These are phyloP conservation scores for Trichosporon faecale DNA, from an alignment of 1,284 basidiomycete species.

Conservation along the genomic window DNA sequence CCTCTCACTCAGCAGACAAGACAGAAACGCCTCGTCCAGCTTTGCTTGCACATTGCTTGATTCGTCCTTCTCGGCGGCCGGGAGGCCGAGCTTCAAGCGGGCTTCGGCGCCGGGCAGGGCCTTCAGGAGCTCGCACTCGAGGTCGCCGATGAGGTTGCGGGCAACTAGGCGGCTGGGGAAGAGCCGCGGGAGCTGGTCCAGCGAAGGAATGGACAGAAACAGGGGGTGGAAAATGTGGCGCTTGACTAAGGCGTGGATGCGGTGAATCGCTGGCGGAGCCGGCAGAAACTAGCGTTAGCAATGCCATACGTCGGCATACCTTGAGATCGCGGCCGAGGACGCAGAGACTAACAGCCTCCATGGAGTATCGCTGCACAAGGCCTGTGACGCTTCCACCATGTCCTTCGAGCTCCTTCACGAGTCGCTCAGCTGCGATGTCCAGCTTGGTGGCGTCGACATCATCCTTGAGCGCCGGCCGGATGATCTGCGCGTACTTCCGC, in stretches of 20 bases:
- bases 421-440: background rate
- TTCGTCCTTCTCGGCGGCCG: background rate
- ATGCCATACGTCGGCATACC: background rate
- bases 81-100: background rate
- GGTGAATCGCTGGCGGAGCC: background rate
- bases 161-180: background rate
- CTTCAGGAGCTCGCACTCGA: constrained; percentile 8
- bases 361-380: constrained; percentile 5
- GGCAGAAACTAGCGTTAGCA: background rate
- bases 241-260: constrained; percentile 10
- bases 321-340: constrained; percentile 10
- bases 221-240: constrained; percentile 12
- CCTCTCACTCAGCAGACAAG: background rate
- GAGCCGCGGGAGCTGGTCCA: constrained; percentile 9
- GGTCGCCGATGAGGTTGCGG: background rate
- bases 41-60: background rate
- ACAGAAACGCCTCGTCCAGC: constrained; percentile 5
- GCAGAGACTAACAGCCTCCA: background rate
- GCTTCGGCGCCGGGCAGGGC: background rate
- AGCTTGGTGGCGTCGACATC: background rate
- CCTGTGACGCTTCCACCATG: background rate
- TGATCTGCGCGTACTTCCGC: constrained; percentile 2
- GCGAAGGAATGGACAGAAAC: constrained; percentile 4
- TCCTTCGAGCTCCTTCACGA: background rate
- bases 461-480: constrained; percentile 6